Evolutionary conservation across 345 rosid genomes (phyloP).

Genomic region (Eucalyptus marginata): DNA sequence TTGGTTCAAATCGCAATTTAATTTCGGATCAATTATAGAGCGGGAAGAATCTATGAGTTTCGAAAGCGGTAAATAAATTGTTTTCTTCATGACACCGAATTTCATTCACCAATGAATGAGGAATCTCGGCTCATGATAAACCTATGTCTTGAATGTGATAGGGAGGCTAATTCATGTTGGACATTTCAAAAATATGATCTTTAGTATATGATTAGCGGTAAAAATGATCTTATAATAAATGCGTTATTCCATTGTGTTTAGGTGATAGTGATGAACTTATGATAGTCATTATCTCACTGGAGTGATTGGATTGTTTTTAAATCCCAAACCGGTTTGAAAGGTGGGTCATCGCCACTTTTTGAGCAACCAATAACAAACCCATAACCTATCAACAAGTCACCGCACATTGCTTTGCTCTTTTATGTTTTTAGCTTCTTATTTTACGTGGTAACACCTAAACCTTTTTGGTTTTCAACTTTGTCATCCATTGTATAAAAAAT

Average conservation of each 20-base stretch:
- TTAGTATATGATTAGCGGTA: background rate
- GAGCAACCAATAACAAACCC: background rate
- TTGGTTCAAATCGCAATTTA: background rate
- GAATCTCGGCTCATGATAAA: background rate
- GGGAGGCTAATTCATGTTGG: background rate
- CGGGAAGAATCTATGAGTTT: background rate
- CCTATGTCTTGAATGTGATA: background rate
- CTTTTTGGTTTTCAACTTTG: background rate
- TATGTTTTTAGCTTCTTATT: background rate
- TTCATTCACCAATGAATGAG: background rate
- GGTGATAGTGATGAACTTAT: background rate
- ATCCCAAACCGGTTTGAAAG: background rate
- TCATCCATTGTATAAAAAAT: background rate
- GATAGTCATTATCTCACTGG: background rate
- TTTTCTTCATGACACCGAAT: background rate
- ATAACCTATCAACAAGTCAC: background rate
- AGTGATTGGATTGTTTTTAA: background rate
- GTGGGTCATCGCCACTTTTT: background rate
- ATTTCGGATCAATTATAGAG: background rate
- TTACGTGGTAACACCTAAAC: accelerated
- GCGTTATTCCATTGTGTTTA: background rate
- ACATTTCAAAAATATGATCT: background rate
- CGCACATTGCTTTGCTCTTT: background rate
- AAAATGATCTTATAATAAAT: background rate
- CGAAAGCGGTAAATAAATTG: background rate